Base-by-base conservation (phyloP, 2,329 filamentous ascomycete species). In the Xylaria hypoxylon region DNA sequence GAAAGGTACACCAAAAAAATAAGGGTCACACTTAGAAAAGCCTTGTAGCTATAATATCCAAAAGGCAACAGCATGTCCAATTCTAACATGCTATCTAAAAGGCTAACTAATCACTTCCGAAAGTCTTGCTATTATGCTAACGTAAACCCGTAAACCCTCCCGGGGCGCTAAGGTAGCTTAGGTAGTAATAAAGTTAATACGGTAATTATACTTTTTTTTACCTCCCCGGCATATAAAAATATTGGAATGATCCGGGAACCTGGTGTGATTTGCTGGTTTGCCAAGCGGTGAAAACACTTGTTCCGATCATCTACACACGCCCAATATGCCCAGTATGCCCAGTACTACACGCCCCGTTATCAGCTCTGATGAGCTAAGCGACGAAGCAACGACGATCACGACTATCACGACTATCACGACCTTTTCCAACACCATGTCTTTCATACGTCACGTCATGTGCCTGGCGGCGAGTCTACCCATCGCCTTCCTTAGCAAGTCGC, bases 381-480 rank as follows among this genome's bases (percentile, higher is more conserved):
- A 59, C 53, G 53, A 64, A 64, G 61, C 47, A 64, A 64, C 62
- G 47, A 64, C 55, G n/a, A n/a, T n/a, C n/a, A n/a, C n/a, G n/a
- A n/a, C n/a, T n/a, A n/a, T n/a, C n/a, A n/a, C n/a, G n/a, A n/a
- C n/a, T 64, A 64, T 64, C 62, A 64, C 62, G 48, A 55, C 56
- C 56, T 64, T 59, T 59, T 55, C 62, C 31, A 59, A 64, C 56
- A 59, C 35, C 56, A 59, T 64, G 62, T 64, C 47, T 64, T 48
- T 60, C 48, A 64, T 44, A 53, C 56, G 62, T 55, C 47, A 64
- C 48, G 62, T 64, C 48, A 59, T 60, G 56, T 53, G 53, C 47
- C 62, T 60, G 40, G 62, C 62, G 57, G 62, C 62, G 50, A 64
- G 53, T 53, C 55, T 64, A 53, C 62, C 62, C 62, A 59, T 64